phyloP scores from a whole-genome alignment of 768 basidiomycete species.

The Suillus clintonianus region DNA sequence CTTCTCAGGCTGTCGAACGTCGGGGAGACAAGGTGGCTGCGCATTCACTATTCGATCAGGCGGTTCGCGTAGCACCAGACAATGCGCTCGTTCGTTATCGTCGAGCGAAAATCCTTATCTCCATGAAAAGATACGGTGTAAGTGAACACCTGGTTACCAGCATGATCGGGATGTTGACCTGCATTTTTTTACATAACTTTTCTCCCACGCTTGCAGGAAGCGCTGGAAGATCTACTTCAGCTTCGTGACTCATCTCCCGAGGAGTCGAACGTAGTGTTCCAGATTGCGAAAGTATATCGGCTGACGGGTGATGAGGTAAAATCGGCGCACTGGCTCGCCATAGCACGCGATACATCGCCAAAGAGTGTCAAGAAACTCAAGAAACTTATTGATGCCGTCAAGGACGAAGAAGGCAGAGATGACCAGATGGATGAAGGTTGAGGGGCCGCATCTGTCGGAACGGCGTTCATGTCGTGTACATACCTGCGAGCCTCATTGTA shows the following conservation, averaged over 20 bases:
- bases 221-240: slow-evolving; percentile 77
- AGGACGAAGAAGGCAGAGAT: slow-evolving; percentile 57
- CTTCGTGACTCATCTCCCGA: slow-evolving; percentile 85
- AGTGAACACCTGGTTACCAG: slow-evolving; percentile 36
- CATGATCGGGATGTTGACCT: slow-evolving; percentile 20
- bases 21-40: slow-evolving; percentile 77
- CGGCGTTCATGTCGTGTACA: slow-evolving; percentile 3
- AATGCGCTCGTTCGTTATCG: slow-evolving; percentile 95
- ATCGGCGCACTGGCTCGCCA: slow-evolving; percentile 82
- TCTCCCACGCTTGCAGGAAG: slow-evolving; percentile 53
- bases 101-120: slow-evolving; percentile 87
- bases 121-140: slow-evolving; percentile 81
- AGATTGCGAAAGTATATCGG: slow-evolving; percentile 90
- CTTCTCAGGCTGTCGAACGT: slow-evolving; percentile 81
- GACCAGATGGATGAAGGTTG: slow-evolving; percentile 80
- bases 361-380: slow-evolving; percentile 84
- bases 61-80: slow-evolving; percentile 76
- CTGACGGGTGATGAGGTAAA: slow-evolving; percentile 76
- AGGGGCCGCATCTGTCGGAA: slow-evolving; percentile 16
- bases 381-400: slow-evolving; percentile 71
- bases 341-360: slow-evolving; percentile 92
- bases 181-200: slow-evolving; percentile 21
- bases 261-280: slow-evolving; percentile 96
- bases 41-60: slow-evolving; percentile 77
- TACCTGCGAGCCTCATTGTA: background rate